A percentile compares a stretch with the other conserved stretches of the same genome.
Conservation (phyloP, 176 grass and related monocot species). For the Musa beccarii region DNA sequence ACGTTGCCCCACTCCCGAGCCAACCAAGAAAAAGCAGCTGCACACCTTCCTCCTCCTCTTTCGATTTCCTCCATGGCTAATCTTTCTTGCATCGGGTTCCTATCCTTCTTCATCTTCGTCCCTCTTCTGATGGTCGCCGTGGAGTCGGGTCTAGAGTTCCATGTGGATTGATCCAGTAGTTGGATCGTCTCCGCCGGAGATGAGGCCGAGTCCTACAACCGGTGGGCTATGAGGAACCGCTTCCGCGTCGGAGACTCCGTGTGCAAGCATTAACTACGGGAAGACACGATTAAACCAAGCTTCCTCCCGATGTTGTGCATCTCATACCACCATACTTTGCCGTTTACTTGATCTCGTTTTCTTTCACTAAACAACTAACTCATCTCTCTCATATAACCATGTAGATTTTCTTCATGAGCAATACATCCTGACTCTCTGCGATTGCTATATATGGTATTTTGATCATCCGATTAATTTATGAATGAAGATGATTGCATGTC, state of each 20-base stretch:
- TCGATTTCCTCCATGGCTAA: background rate
- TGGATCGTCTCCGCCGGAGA: conserved; percentile 17
- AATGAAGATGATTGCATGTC: too few relatives aligned
- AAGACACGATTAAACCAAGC: too few relatives aligned
- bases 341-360: too few relatives aligned
- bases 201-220: conserved; percentile 21
- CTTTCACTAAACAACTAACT: too few relatives aligned
- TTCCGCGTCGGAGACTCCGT: conserved; percentile 27
- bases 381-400: background rate
- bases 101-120: conserved; percentile 11
- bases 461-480: too few relatives aligned
- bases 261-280: background rate
- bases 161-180: conserved; percentile 19
- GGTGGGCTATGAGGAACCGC: conserved; percentile 22
- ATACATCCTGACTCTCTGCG: too few relatives aligned
- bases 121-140: conserved; percentile 1
- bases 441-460: too few relatives aligned
- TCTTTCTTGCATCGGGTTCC: background rate
- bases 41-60: background rate
- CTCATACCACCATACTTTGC: too few relatives aligned
- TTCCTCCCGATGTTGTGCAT: too few relatives aligned
- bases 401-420: conserved; percentile 20
- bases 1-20: background rate
- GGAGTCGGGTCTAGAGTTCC: conserved; percentile 18
- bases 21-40: too few relatives aligned